Conservation (phyloP, 495 filamentous ascomycete genomes). For the Evansstolkia leycettana region DNA sequence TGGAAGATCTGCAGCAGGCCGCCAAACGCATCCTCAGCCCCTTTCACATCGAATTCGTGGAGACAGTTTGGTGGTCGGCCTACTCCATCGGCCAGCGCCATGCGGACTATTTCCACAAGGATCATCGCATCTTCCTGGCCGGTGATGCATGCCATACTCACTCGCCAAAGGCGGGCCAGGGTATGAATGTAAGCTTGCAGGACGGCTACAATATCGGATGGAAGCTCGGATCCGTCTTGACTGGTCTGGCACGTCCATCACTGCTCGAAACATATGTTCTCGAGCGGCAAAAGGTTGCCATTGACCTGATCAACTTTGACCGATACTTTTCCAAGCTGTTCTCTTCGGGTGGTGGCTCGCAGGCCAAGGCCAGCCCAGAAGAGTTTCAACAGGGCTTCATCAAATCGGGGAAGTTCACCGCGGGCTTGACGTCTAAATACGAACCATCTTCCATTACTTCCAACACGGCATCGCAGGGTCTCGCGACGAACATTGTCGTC, state of each 20-base stretch:
- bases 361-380: conserved; percentile 19
- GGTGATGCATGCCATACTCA: conserved; percentile 47
- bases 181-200: conserved; percentile 37
- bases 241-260: conserved; percentile 38
- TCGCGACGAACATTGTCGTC: conserved; percentile 28
- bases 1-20: conserved; percentile 41
- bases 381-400: conserved; percentile 48
- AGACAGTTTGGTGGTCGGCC: conserved; percentile 51
- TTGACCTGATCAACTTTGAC: conserved; percentile 66
- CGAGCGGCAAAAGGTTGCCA: conserved; percentile 55
- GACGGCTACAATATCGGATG: conserved; percentile 61
- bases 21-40: conserved; percentile 48
- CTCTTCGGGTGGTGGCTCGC: conserved; percentile 27
- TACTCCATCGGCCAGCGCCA: conserved; percentile 56
- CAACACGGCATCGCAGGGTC: conserved; percentile 11
- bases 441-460: conserved; percentile 35
- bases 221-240: conserved; percentile 60
- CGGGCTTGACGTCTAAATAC: conserved; percentile 49
- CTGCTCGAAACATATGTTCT: conserved; percentile 57
- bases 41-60: conserved; percentile 46
- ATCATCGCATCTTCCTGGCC: conserved; percentile 54
- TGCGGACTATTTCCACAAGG: conserved; percentile 41
- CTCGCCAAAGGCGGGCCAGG: conserved; percentile 49
- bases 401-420: conserved; percentile 49
- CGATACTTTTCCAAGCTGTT: conserved; percentile 52